Evolutionary conservation across 208 protist species (phyloP).

Genomic region (Naegleria gruberi): DNA sequence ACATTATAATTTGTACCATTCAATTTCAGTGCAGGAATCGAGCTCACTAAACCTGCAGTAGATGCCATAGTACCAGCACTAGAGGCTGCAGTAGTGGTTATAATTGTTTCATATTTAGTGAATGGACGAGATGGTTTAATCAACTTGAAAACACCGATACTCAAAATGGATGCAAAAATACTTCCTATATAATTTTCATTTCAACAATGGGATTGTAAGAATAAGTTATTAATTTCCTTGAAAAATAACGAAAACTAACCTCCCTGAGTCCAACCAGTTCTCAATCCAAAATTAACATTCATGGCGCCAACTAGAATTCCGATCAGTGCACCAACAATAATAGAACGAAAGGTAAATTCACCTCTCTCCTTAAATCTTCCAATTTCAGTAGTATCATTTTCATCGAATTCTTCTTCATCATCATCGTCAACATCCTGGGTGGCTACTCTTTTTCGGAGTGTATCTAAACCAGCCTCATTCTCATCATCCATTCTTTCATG

Average conservation of each 20-base stretch:
- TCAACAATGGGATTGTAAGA: no score
- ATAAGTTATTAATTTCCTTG: no score
- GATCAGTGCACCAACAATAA: not conserved
- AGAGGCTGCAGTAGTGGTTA: not conserved
- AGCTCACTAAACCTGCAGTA: not conserved
- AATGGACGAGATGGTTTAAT: not conserved
- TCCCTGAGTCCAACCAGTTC: constrained; percentile 13
- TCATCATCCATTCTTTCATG: not conserved
- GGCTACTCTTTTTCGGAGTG: not conserved
- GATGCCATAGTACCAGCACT: not conserved
- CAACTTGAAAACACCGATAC: constrained; percentile 8
- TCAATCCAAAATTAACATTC: constrained; percentile 14
- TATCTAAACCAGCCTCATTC: not conserved
- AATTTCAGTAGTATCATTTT: constrained; percentile 6
- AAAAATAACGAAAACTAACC: not conserved
- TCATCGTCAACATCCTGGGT: not conserved
- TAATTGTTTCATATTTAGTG: not conserved
- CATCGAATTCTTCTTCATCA: not conserved
- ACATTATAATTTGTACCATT: not conserved
- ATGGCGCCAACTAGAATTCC: not conserved
- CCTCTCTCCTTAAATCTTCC: not conserved
- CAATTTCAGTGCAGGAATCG: not conserved
- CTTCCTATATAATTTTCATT: not conserved
- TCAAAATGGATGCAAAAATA: not conserved
- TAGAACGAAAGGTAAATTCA: not conserved